Evolutionary conservation across 2,329 filamentous ascomycete species (phyloP).

Genomic region (Colletotrichum sp.): DNA sequence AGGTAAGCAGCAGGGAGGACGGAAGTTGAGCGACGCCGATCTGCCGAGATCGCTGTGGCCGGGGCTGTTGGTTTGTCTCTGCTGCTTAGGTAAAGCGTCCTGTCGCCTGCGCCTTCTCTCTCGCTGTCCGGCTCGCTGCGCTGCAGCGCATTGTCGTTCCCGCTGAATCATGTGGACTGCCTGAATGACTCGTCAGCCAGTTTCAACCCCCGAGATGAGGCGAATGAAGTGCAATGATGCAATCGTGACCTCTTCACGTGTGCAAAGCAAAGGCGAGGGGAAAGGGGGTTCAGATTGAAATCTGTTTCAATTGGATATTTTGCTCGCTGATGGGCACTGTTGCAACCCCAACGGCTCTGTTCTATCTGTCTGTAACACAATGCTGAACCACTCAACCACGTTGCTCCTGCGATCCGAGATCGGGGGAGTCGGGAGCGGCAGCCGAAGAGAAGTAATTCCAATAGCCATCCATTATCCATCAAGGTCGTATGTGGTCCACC

Average conservation of each 20-base stretch:
- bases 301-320: slow-evolving; percentile 18
- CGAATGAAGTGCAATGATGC: slow-evolving; percentile 12
- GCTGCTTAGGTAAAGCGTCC: background rate
- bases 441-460: slow-evolving; percentile 15
- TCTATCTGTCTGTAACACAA: slow-evolving; percentile 21
- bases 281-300: background rate
- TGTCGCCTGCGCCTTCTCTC: background rate
- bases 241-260: slow-evolving; percentile 5
- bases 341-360: background rate
- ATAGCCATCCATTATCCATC: slow-evolving; percentile 14
- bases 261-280: background rate
- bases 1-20: slow-evolving; percentile 13
- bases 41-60: slow-evolving; percentile 17
- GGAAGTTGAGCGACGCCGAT: slow-evolving; percentile 15
- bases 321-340: slow-evolving; percentile 7
- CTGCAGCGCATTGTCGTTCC: background rate
- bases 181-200: slow-evolving; percentile 21
- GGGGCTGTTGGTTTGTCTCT: background rate
- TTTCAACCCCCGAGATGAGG: slow-evolving; percentile 10
- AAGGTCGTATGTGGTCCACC: slow-evolving; percentile 4
- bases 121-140: background rate
- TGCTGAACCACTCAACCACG: slow-evolving; percentile 17
- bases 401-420: background rate
- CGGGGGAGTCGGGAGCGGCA: slow-evolving; percentile 17
- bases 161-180: slow-evolving; percentile 15